Evolutionary conservation across 2,329 filamentous ascomycete genomes (phyloP), one percentile per base, ranked within the genome.

Genomic region (Madurella fahalii): DNA sequence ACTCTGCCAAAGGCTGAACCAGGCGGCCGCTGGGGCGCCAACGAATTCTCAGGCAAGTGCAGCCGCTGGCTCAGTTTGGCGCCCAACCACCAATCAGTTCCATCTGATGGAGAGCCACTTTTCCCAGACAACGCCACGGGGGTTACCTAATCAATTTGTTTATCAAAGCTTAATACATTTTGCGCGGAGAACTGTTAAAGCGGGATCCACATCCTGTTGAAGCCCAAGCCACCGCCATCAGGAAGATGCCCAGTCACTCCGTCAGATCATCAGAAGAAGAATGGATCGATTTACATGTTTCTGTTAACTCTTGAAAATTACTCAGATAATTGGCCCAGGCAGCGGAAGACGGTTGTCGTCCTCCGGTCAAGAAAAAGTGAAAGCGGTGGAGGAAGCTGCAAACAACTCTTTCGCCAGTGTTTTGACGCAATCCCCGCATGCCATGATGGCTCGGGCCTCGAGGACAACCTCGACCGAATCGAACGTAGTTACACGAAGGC

Each of bases 401-500:
- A 25, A 25, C 25, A 7, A 7, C 25, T 25, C 25, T 25, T 25
- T 7, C 25, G 7, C 25, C 25, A 7, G 25, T 4, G 25, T 25
- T 25, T 25, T 25, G 25, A 25, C 25, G 25, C 25, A 25, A 25
- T 7, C 25, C 25, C 25, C 25, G 7, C 25, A 25, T 25, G 25
- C 25, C 7, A n/a, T 25, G 25, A 25, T 7, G 25, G 25, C 25
- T 25, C 25, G 4, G 25, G 25, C 7, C 25, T 25, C 4, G 4
- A 25, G 7, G 25, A 25, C 25, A 25, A 31, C 25, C 32, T 32
- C 11, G 43, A 15, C 9, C 13, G 17, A 25, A 25, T 46, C 25
- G 25, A 15, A 16, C 25, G 43, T 9, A 31, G 71, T 79, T 78
- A 70, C 43, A 68, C 83, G 72, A 91, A 91, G n/a, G 86, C 87